Evolutionary conservation across 2,329 filamentous ascomycete genomes (phyloP).

Genomic region (Coniella vitis): DNA sequence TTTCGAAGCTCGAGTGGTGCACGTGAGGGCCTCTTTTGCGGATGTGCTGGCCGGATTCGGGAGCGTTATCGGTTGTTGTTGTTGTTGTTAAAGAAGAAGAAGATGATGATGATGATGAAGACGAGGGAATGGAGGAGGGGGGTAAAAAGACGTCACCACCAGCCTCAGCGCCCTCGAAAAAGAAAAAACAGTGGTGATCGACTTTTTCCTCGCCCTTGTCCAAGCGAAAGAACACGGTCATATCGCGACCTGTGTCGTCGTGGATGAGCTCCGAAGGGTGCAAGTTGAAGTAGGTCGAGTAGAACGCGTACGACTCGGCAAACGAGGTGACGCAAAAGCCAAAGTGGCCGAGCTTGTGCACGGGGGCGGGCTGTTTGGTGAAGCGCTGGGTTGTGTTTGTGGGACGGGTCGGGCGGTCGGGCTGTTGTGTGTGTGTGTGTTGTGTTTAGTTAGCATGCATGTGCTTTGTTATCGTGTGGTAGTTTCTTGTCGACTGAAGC

Average conservation of each 20-base stretch:
- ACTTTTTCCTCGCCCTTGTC: constrained; percentile 37
- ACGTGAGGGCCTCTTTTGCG: too few relatives aligned
- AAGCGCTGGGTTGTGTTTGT: constrained; percentile 44
- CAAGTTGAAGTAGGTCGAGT: constrained; percentile 43
- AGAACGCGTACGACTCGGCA: constrained; percentile 42
- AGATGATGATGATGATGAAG: too few relatives aligned
- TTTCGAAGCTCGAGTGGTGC: constrained; percentile 64
- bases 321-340: constrained; percentile 47
- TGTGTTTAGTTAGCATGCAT: not conserved
- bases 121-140: too few relatives aligned
- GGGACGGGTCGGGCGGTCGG: constrained; percentile 27
- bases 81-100: too few relatives aligned
- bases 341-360: constrained; percentile 50
- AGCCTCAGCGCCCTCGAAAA: constrained; percentile 36
- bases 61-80: too few relatives aligned
- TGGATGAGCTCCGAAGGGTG: constrained; percentile 32
- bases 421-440: not conserved
- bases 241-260: constrained; percentile 30
- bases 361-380: constrained; percentile 35
- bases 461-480: too few relatives aligned
- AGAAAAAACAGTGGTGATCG: constrained; percentile 47
- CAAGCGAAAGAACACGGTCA: constrained; percentile 39
- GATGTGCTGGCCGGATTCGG: too few relatives aligned
- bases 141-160: too few relatives aligned
- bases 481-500: too few relatives aligned